phyloP scores from a whole-genome alignment of 2,329 filamentous ascomycete genomes.

The Apiospora saccharicola region DNA sequence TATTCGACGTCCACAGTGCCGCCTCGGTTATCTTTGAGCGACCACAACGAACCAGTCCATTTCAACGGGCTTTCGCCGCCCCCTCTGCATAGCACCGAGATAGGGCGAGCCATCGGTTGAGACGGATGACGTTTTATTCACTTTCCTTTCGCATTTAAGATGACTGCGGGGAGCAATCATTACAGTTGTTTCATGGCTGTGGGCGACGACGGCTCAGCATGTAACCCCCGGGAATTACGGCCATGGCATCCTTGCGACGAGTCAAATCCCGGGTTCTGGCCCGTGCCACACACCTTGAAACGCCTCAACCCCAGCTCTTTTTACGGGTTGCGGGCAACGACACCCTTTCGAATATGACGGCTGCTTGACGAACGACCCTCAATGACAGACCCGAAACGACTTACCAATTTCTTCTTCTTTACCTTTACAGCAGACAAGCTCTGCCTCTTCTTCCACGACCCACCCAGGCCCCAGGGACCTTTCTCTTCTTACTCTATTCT shows the following conservation, averaged over 20 bases:
- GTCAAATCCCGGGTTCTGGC: background rate
- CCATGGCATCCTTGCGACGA: background rate
- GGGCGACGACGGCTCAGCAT: background rate
- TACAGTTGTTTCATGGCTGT: background rate
- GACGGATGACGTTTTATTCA: background rate
- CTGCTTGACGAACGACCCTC: slow-evolving; percentile 5
- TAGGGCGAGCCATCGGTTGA: slow-evolving; percentile 64
- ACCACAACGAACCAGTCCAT: slow-evolving; percentile 45
- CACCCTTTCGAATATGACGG: background rate
- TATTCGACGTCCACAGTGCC: slow-evolving; percentile 54
- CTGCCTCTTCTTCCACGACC: background rate
- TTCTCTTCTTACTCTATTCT: background rate
- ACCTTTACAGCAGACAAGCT: background rate
- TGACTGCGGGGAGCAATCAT: slow-evolving; percentile 2
- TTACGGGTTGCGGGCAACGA: background rate
- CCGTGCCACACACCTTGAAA: background rate
- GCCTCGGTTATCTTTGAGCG: slow-evolving; percentile 53
- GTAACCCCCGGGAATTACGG: slow-evolving; percentile 4
- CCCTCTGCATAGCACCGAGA: slow-evolving; percentile 53
- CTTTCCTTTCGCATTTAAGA: background rate
- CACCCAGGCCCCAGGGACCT: background rate
- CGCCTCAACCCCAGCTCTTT: background rate
- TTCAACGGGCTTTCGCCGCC: slow-evolving; percentile 57
- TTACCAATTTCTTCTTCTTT: background rate
- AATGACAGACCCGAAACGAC: slow-evolving; percentile 15